Conservation (phyloP, 2,329 filamentous ascomycete species). For the Penicillium sp. region DNA sequence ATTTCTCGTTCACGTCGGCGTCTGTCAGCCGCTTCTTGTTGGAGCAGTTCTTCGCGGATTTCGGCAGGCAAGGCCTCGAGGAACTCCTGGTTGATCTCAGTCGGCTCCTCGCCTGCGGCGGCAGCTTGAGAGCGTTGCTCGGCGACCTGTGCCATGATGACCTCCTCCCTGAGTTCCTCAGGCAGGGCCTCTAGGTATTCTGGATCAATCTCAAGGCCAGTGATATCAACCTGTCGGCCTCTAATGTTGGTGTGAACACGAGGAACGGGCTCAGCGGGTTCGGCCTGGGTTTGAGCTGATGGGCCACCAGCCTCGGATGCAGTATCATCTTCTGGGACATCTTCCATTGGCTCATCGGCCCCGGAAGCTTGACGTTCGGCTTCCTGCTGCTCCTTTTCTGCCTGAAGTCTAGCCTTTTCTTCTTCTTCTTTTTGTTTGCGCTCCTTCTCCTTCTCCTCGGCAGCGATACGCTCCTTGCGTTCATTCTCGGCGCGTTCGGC, state of each 20-base stretch:
- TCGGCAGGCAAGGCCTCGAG: conserved; percentile 88
- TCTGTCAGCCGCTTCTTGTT: conserved; percentile 85
- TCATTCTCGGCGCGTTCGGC: conserved; percentile 62
- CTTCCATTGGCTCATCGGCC: conserved; percentile 70
- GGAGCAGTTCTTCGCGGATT: conserved; percentile 84
- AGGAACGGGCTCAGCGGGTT: conserved; percentile 49
- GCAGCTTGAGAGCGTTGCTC: conserved; percentile 77
- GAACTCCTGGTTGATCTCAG: conserved; percentile 81
- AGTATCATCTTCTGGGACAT: conserved; percentile 61
- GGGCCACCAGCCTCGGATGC: conserved; percentile 32
- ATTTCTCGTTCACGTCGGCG: conserved; percentile 85
- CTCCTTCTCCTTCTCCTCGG: conserved; percentile 72
- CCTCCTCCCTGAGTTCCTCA: conserved; percentile 93
- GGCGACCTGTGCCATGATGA: conserved; percentile 86
- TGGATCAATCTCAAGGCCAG: conserved; percentile 87
- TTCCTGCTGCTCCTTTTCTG: conserved; percentile 65
- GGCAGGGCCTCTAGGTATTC: conserved; percentile 97
- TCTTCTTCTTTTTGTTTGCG: conserved; percentile 68
- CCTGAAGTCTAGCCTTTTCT: conserved; percentile 61
- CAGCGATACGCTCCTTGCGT: conserved; percentile 63
- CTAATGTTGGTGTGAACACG: conserved; percentile 82
- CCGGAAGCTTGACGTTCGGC: conserved; percentile 34
- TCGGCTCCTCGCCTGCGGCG: conserved; percentile 65
- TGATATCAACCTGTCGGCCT: conserved; percentile 88
- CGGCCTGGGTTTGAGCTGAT: conserved; percentile 45